A percentile compares a stretch with the other conserved stretches of the same genome.
Evolutionary conservation across 2,329 filamentous ascomycete species (phyloP).

Genomic region (Fusarium verrucosum): DNA sequence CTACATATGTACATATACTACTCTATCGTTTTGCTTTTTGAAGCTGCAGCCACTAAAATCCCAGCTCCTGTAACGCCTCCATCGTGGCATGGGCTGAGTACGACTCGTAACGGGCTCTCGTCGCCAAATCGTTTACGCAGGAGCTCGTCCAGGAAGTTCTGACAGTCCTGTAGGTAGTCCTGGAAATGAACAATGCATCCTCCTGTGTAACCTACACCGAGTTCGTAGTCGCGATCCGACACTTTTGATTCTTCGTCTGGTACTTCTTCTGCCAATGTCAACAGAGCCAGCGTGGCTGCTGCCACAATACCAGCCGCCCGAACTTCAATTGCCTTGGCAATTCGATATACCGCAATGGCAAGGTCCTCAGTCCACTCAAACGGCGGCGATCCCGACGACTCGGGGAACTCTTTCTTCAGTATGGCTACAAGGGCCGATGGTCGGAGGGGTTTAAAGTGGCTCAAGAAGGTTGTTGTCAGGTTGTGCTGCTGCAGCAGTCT

Average conservation of each 20-base stretch:
- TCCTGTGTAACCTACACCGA: constrained; percentile 82
- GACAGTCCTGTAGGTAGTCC: constrained; percentile 75
- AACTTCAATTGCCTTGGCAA: constrained; percentile 75
- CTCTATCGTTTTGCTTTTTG: constrained; percentile 51
- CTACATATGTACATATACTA: too few species aligned
- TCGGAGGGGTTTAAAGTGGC: constrained; percentile 69
- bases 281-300: constrained; percentile 74
- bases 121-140: constrained; percentile 47
- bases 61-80: constrained; percentile 70
- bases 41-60: constrained; percentile 62
- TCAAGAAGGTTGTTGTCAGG: constrained; percentile 77
- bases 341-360: constrained; percentile 68
- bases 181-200: constrained; percentile 84
- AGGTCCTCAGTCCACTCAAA: constrained; percentile 71
- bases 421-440: constrained; percentile 55
- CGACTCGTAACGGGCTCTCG: constrained; percentile 54
- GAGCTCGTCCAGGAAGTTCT: constrained; percentile 70
- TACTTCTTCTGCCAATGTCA: constrained; percentile 75
- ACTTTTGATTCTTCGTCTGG: constrained; percentile 45
- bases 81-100: constrained; percentile 66
- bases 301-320: constrained; percentile 79
- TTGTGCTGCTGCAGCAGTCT: constrained; percentile 67
- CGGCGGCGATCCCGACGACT: constrained; percentile 51
- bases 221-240: constrained; percentile 54
- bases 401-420: constrained; percentile 64